These are phyloP conservation scores for Wallacemonas rigidus DNA, from an alignment of 208 protist species.

Conservation along the genomic window DNA sequence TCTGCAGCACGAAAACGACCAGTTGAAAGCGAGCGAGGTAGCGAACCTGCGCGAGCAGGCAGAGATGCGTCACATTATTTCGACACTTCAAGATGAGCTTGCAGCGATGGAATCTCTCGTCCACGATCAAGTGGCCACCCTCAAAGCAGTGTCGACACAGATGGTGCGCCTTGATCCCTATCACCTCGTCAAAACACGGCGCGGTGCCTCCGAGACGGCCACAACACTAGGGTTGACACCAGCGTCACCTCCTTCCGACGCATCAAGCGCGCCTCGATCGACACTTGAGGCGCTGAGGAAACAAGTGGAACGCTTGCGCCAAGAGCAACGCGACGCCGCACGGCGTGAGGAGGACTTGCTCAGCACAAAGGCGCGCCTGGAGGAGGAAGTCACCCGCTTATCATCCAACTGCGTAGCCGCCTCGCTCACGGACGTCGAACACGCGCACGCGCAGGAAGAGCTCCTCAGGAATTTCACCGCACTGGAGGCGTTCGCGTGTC, in stretches of 20 bases:
- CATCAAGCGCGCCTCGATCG: background rate
- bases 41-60: constrained; percentile 32
- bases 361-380: background rate
- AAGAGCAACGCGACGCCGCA: background rate
- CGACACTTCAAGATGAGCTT: constrained; percentile 62
- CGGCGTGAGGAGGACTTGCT: background rate
- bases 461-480: background rate
- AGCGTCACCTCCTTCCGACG: background rate
- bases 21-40: constrained; percentile 36
- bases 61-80: constrained; percentile 35
- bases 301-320: background rate
- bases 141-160: constrained; percentile 40
- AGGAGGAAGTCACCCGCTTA: background rate
- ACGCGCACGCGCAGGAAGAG: constrained; percentile 5
- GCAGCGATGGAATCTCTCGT: constrained; percentile 49
- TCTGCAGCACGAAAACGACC: constrained; percentile 60
- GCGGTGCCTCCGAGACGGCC: constrained; percentile 1
- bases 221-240: background rate
- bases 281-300: constrained; percentile 1
- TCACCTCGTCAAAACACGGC: constrained; percentile 48
- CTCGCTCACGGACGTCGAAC: background rate
- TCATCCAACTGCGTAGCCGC: background rate
- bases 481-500: constrained; percentile 13
- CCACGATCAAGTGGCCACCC: constrained; percentile 53
- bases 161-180: constrained; percentile 63